Conservation (phyloP, 768 basidiomycete genomes). For the Tylopilus intermedius region DNA sequence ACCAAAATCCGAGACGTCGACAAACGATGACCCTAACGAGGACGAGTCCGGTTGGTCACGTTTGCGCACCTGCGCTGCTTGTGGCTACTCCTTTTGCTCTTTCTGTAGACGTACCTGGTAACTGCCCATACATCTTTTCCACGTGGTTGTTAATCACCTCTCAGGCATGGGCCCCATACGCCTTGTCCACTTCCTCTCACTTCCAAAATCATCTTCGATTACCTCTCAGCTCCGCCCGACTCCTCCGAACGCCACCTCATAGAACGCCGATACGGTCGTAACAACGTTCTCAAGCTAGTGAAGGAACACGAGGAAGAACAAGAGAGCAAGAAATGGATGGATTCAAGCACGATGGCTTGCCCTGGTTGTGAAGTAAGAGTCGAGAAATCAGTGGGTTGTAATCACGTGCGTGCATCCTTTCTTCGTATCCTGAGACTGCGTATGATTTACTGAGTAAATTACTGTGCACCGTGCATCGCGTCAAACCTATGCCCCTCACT, state of each 20-base stretch:
- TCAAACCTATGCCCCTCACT: conserved; percentile 4
- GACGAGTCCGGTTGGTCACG: conserved; percentile 68
- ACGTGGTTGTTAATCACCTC: conserved; percentile 4
- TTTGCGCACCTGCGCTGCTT: conserved; percentile 65
- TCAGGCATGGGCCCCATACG: conserved; percentile 78
- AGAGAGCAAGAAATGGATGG: conserved; percentile 70
- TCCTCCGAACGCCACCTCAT: conserved; percentile 47
- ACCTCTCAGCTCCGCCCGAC: conserved; percentile 52
- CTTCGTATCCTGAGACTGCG: not conserved
- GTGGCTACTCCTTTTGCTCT: conserved; percentile 76
- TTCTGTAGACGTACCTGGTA: conserved; percentile 81
- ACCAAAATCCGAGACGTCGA: conserved; percentile 33
- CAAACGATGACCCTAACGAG: conserved; percentile 28
- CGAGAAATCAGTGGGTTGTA: conserved; percentile 78
- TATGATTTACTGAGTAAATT: not conserved
- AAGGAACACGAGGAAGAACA: conserved; percentile 65
- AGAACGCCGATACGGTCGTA: conserved; percentile 62
- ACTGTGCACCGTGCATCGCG: not conserved
- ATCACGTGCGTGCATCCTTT: conserved; percentile 63
- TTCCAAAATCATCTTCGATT: conserved; percentile 62
- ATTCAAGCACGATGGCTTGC: conserved; percentile 61
- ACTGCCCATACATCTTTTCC: conserved; percentile 8
- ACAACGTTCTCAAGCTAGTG: conserved; percentile 57
- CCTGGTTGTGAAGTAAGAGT: conserved; percentile 71
- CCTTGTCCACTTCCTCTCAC: conserved; percentile 64